phyloP scores from a whole-genome alignment of 2,329 filamentous ascomycete species.

The Cladosporium sp. region DNA sequence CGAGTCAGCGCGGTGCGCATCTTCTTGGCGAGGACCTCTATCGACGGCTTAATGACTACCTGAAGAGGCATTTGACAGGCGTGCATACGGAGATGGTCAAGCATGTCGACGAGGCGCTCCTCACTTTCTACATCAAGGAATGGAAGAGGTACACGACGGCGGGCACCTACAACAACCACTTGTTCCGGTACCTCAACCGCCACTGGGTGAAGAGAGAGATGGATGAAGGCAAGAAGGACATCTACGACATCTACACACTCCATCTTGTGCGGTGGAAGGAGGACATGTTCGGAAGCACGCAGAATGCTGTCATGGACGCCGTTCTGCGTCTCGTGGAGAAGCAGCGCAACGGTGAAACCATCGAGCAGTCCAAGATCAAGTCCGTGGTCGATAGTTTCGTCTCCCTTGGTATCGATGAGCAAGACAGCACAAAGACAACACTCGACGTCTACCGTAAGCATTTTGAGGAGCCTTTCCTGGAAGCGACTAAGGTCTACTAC shows the following conservation, averaged over 20 bases:
- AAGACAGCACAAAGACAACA: constrained; percentile 86
- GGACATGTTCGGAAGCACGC: constrained; percentile 79
- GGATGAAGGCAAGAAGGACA: constrained; percentile 96
- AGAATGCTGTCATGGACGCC: constrained; percentile 85
- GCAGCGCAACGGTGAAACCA: constrained; percentile 94
- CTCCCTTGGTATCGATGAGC: constrained; percentile 87
- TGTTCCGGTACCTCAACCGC: constrained; percentile 92
- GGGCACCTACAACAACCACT: constrained; percentile 93
- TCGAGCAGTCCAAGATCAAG: constrained; percentile 95
- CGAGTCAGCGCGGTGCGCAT: constrained; percentile 73
- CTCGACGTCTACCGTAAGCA: constrained; percentile 89
- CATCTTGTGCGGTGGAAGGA: constrained; percentile 94
- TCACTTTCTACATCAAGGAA: constrained; percentile 91
- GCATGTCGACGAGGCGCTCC: constrained; percentile 82
- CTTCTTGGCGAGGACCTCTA: constrained; percentile 94
- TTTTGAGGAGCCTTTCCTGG: constrained; percentile 89
- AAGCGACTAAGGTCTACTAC: constrained; percentile 80
- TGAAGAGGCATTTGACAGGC: constrained; percentile 66
- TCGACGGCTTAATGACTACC: constrained; percentile 80
- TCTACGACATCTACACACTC: constrained; percentile 96
- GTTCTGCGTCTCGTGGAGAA: constrained; percentile 94
- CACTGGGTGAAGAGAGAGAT: constrained; percentile 99
- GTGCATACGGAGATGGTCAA: constrained; percentile 67
- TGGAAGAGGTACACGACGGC: constrained; percentile 94
- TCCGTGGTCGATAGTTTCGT: constrained; percentile 93